These are phyloP conservation scores for Cerrena zonata DNA, from an alignment of 1,284 basidiomycete species.

Conservation along the genomic window DNA sequence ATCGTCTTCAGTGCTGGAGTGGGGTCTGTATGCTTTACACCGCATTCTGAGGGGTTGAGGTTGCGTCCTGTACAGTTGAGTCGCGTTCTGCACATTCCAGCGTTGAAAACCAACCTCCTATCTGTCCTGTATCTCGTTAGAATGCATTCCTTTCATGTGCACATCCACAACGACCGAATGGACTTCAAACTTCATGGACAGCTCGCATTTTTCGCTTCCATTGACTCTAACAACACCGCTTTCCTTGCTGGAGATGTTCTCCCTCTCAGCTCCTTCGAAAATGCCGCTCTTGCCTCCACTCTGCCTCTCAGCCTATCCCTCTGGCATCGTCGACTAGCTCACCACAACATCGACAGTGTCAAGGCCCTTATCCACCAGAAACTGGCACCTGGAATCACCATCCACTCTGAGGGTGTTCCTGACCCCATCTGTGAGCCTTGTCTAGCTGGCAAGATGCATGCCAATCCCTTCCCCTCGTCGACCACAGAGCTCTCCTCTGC, in stretches of 20 bases:
- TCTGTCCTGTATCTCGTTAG: constrained; percentile 22
- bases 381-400: constrained; percentile 8
- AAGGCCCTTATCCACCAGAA: not conserved
- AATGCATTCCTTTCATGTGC: constrained; percentile 10
- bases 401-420: constrained; percentile 13
- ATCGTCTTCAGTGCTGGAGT: constrained; percentile 26
- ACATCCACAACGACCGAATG: constrained; percentile 11
- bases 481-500: constrained; percentile 12
- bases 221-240: constrained; percentile 14
- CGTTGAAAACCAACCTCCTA: constrained; percentile 27
- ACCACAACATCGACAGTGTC: constrained; percentile 3
- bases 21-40: constrained; percentile 28
- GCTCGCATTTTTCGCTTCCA: constrained; percentile 10
- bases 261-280: constrained; percentile 14
- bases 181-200: constrained; percentile 9
- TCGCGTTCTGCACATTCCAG: constrained; percentile 31
- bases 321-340: constrained; percentile 16
- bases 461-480: constrained; percentile 16
- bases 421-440: constrained; percentile 20
- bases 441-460: constrained; percentile 17
- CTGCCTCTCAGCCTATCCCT: constrained; percentile 13
- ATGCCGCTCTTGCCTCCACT: constrained; percentile 7
- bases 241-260: constrained; percentile 14
- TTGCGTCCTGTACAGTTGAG: constrained; percentile 22
- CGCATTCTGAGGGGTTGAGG: constrained; percentile 15